Evolutionary conservation across 164 flowering plant genomes (phyloP).

Genomic region (Vitis riparia): DNA sequence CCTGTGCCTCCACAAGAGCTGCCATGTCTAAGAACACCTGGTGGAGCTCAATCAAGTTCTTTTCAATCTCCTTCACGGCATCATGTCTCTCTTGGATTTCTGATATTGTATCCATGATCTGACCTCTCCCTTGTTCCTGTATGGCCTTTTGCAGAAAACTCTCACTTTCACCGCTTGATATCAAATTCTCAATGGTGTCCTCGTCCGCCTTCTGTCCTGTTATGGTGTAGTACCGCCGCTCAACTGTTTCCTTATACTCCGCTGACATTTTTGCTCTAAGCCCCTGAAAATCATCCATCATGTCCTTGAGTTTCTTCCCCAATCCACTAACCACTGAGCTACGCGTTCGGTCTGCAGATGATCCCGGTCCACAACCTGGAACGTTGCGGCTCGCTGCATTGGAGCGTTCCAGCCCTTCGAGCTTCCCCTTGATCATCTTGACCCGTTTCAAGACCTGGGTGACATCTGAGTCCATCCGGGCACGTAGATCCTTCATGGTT

Average conservation of each 20-base stretch:
- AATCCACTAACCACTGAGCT: slow-evolving; percentile 34
- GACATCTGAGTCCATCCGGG: slow-evolving; percentile 29
- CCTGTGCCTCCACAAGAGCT: slow-evolving; percentile 36
- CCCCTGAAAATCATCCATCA: slow-evolving; percentile 34
- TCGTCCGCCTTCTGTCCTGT: slow-evolving; percentile 34
- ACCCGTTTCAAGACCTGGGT: slow-evolving; percentile 25
- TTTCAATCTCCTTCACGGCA: slow-evolving; percentile 42
- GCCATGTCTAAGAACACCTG: slow-evolving; percentile 39
- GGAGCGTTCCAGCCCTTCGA: slow-evolving; percentile 29
- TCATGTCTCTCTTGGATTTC: slow-evolving; percentile 45
- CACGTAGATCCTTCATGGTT: slow-evolving; percentile 27
- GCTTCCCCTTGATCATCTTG: slow-evolving; percentile 32
- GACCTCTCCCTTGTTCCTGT: slow-evolving; percentile 38
- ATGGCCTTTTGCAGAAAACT: slow-evolving; percentile 36
- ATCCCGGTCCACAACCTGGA: slow-evolving; percentile 37
- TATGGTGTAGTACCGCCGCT: slow-evolving; percentile 31
- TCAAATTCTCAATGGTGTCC: slow-evolving; percentile 31
- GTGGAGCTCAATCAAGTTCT: slow-evolving; percentile 35
- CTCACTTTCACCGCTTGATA: slow-evolving; percentile 35
- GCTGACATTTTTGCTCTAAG: slow-evolving; percentile 19
- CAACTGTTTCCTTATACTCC: slow-evolving; percentile 34
- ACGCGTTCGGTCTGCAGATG: slow-evolving; percentile 35
- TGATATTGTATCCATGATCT: slow-evolving; percentile 34
- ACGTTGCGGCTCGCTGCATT: slow-evolving; percentile 24
- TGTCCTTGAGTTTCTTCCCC: slow-evolving; percentile 33